Base-by-base conservation (phyloP, 148 eudicot genomes). In the Spergularia marina region DNA sequence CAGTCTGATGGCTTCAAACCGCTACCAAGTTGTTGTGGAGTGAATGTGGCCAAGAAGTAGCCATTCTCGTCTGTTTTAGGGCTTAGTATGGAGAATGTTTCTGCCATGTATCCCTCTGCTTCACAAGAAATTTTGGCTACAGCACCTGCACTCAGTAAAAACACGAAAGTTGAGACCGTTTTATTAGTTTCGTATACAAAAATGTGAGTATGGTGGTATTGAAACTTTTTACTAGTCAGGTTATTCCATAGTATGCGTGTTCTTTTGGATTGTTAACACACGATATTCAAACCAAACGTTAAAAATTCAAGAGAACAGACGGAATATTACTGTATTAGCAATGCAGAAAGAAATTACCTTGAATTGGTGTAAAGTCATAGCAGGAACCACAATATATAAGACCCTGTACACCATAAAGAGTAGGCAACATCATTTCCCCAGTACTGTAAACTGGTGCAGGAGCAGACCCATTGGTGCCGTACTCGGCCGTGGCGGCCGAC, bases 41-140 rank as follows among this genome's bases (percentile, higher is more conserved):
- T 76, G 39, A 80, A 80, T 55, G 83, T 80, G 21, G 79, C 83
- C 34, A 80, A 59, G 67, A 71, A 81, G 57, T 76, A 81, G 39
- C 83, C 83, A 51, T 76, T 81, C n/a, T 76, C 72, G 18, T 81
- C 80, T 5, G 83, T 76, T 76, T 81, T 76, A 0, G 80, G 80
- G 6, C 80, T 76, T 30, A 49, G 15, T 61, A 34, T 70, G 20
- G 83, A 71, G 62, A 76, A 80, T 17, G 51, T 76, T 11, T 60
- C 65, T 23, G 23, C 40, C 47, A 68, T 68, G 68, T 76, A 30
- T 57, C 79, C 79, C 68, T 80, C 51, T 41, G 72, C 57, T 66
- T 70, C 55, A 66, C 83, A 80, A 10, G 76, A 55, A 20, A 80
- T 72, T 52, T 71, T 76, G 2, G 76, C 79, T 10, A 71, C 62